phyloP scores from a whole-genome alignment of 331 rosid species.

The Prunus yedoensis region DNA sequence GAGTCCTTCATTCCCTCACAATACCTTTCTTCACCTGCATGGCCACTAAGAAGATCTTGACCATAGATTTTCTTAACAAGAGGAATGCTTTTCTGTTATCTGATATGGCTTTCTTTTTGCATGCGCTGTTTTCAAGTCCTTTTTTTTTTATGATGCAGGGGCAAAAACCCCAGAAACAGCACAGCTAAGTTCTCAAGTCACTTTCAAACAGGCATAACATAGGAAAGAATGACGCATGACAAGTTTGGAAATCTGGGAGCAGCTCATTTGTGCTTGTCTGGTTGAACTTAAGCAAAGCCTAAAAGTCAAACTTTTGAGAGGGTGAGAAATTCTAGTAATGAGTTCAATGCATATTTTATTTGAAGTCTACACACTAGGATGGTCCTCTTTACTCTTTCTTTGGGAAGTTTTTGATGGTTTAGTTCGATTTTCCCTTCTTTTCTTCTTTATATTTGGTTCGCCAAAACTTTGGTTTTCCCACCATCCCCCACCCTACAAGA shows the following conservation, averaged over 20 bases:
- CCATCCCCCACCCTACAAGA: background rate
- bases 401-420: background rate
- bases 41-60: background rate
- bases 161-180: too few relatives aligned
- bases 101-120: background rate
- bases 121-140: background rate
- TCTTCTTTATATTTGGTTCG: background rate
- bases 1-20: background rate
- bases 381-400: background rate
- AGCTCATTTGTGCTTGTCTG: background rate
- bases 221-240: background rate
- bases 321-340: background rate
- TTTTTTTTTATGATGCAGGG: too few relatives aligned
- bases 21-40: background rate
- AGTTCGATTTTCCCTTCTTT: background rate
- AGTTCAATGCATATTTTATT: background rate
- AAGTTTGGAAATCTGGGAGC: background rate
- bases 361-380: background rate
- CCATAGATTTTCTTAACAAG: background rate
- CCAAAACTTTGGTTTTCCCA: slow-evolving; percentile 1
- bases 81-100: background rate
- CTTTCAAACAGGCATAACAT: background rate
- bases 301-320: background rate
- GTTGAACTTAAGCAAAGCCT: background rate
- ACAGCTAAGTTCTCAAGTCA: background rate